phyloP scores from a whole-genome alignment of 805 yeast genomes.

The Nakazawaea pomicola region DNA sequence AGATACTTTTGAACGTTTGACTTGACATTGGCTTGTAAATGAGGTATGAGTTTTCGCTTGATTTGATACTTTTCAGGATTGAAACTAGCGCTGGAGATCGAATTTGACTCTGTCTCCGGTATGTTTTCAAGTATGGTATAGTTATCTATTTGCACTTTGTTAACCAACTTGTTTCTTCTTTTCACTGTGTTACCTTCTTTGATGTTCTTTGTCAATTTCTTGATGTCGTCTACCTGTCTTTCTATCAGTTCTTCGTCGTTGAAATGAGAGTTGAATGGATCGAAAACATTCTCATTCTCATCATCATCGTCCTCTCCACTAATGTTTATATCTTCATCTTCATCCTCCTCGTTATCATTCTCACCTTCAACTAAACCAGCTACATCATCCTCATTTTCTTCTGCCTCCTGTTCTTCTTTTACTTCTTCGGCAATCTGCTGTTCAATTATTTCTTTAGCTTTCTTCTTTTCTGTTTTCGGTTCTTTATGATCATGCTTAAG shows the following conservation, averaged over 20 bases:
- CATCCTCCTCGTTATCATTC: slow-evolving; percentile 15
- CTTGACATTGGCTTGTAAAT: slow-evolving; percentile 27
- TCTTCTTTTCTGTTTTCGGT: slow-evolving; percentile 14
- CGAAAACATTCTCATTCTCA: slow-evolving; percentile 26
- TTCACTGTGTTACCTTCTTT: slow-evolving; percentile 21
- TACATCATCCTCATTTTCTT: slow-evolving; percentile 22
- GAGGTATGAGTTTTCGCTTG: slow-evolving; percentile 36
- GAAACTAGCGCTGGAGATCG: slow-evolving; percentile 1
- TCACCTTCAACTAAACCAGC: slow-evolving; percentile 20
- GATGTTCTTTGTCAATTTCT: slow-evolving; percentile 25
- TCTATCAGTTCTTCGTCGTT: slow-evolving; percentile 41
- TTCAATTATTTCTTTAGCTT: slow-evolving; percentile 14
- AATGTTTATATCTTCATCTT: slow-evolving; percentile 17
- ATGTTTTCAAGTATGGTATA: slow-evolving; percentile 8
- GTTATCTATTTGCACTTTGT: slow-evolving; percentile 8
- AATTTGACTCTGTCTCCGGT: slow-evolving; percentile 7
- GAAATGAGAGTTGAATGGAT: slow-evolving; percentile 79
- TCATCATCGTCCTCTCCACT: slow-evolving; percentile 21
- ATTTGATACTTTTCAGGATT: slow-evolving; percentile 32
- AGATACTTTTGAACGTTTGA: slow-evolving; percentile 44
- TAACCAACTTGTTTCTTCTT: slow-evolving; percentile 11
- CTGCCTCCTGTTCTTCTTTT: slow-evolving; percentile 30
- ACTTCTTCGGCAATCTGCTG: slow-evolving; percentile 14
- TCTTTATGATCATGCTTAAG: slow-evolving; percentile 42
- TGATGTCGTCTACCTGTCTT: too few species aligned